Percentiles rank a stretch among this genome's conserved stretches.
phyloP scores from a whole-genome alignment of 2,329 filamentous ascomycete genomes.

The Elsinoe necatrix region DNA sequence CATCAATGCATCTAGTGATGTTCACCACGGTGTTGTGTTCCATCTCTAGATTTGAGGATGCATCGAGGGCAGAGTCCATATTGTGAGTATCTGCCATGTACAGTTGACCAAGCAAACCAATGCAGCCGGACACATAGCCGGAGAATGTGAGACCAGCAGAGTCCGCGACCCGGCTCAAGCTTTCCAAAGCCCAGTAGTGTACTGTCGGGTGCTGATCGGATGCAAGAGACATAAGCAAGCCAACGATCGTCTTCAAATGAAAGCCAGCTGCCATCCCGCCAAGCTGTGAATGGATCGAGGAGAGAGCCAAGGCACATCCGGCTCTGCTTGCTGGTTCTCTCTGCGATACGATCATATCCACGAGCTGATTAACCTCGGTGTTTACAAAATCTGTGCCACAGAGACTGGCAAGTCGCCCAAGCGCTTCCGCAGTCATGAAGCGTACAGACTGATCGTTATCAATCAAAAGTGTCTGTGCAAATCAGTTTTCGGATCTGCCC shows the following conservation, averaged over 20 bases:
- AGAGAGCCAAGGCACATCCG: constrained; percentile 87
- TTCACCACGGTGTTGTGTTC: constrained; percentile 74
- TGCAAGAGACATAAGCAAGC: constrained; percentile 93
- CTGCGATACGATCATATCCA: constrained; percentile 91
- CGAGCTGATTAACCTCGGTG: constrained; percentile 77
- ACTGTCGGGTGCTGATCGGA: constrained; percentile 92
- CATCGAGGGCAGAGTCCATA: constrained; percentile 66
- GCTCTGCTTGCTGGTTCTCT: constrained; percentile 87
- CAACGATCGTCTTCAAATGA: constrained; percentile 93
- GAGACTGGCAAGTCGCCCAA: constrained; percentile 74
- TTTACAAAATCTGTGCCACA: constrained; percentile 87
- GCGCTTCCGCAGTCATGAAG: constrained; percentile 71
- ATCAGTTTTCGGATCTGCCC: constrained; percentile 5
- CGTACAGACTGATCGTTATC: constrained; percentile 81
- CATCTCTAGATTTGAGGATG: constrained; percentile 84
- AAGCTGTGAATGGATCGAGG: constrained; percentile 87
- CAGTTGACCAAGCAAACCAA: constrained; percentile 88
- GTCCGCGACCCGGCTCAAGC: constrained; percentile 75
- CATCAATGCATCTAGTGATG: constrained; percentile 81
- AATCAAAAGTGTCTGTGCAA: constrained; percentile 57
- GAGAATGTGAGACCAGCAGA: constrained; percentile 90
- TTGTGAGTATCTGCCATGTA: constrained; percentile 91
- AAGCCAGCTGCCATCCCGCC: constrained; percentile 96
- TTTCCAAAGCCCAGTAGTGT: constrained; percentile 93
- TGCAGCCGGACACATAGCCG: constrained; percentile 76